Base-by-base conservation (phyloP, 805 yeast species). In the Jamesozyma rosinii region DNA sequence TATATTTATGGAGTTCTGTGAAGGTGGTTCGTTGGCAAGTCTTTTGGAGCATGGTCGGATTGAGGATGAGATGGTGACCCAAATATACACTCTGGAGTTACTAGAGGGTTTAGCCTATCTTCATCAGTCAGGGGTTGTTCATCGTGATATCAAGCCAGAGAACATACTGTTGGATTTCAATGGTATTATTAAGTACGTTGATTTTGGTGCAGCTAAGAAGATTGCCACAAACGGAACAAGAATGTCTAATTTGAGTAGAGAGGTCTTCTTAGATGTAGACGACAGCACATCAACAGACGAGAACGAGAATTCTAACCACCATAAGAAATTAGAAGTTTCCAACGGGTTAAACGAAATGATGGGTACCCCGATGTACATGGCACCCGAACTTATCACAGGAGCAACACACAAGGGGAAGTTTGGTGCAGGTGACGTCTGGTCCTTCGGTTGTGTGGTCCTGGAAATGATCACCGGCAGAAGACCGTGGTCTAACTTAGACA, bases 331-430 rank as follows among this genome's bases (percentile, higher is more conserved):
- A 3, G 52, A 48, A 10, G 17, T 22, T n/a, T 24, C 33, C 14
- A 32, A 21, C 18, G 45, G 45, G 52, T 35, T 52, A 17, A 49
- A 66, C 47, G 58, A 66, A 46, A 60, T 68, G 70, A 60, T 95
- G 2, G 98, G 98, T 33, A 92, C 98, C 0, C 97, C 97, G 14
- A 92, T 90, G 97, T 92, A 92, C 65, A 90, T 92, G 97, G 87
- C 97, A 0, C 98, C 98, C 0, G 98, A 92, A 57, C 84, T 86
- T 0, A 86, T 92, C 45, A 85, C 92, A 1, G 97, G 97, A 2
- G 65, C 77, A 24, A 72, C 75, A 11, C 52, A 49, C 35, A 62
- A 63, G 33, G 62, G 65, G 2, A 59, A 58, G 32, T 62, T 67
- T 41, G 72, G 71, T 29, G 64, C 72, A 4, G 66, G 65, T 38